Evolutionary conservation across 2,329 filamentous ascomycete genomes (phyloP).

Genomic region (Bimuria novae-zelandiae): DNA sequence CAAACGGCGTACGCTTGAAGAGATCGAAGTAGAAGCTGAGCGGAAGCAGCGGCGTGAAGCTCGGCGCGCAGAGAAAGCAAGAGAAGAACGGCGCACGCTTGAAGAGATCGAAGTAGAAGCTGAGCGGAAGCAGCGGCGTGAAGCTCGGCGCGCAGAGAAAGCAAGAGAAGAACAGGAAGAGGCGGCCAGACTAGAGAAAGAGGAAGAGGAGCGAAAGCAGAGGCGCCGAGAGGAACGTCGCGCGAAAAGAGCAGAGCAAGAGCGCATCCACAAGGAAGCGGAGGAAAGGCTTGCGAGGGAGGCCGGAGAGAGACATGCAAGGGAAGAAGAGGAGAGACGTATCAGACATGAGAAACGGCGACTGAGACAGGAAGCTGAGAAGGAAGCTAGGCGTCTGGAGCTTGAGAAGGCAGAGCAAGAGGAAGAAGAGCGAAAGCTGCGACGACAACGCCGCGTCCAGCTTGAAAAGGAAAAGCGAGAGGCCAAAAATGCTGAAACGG

Average conservation of each 20-base stretch:
- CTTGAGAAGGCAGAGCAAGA: conserved; percentile 22
- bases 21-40: conserved; percentile 33
- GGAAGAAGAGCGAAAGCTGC: conserved; percentile 30
- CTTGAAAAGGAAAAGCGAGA: conserved; percentile 30
- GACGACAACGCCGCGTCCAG: conserved; percentile 32
- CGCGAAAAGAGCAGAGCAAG: conserved; percentile 20
- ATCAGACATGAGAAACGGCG: conserved; percentile 32
- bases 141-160: conserved; percentile 25
- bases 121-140: conserved; percentile 28
- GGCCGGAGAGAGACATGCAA: conserved; percentile 16
- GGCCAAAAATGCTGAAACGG: conserved; percentile 18
- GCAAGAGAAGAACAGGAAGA: conserved; percentile 29
- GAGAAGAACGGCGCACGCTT: conserved; percentile 26
- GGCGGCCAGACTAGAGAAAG: conserved; percentile 12
- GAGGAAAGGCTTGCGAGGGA: conserved; percentile 16
- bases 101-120: conserved; percentile 35
- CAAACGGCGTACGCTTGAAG: conserved; percentile 33
- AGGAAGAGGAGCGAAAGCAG: conserved; percentile 10
- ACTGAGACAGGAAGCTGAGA: conserved; percentile 32
- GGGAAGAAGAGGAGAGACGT: conserved; percentile 35
- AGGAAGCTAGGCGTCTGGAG: conserved; percentile 23
- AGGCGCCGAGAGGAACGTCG: too few species aligned
- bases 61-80: conserved; percentile 34
- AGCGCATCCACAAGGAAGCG: conserved; percentile 25
- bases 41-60: conserved; percentile 33